Conservation (phyloP, 2,329 filamentous ascomycete genomes). For the Sarocladiaceae sp. region DNA sequence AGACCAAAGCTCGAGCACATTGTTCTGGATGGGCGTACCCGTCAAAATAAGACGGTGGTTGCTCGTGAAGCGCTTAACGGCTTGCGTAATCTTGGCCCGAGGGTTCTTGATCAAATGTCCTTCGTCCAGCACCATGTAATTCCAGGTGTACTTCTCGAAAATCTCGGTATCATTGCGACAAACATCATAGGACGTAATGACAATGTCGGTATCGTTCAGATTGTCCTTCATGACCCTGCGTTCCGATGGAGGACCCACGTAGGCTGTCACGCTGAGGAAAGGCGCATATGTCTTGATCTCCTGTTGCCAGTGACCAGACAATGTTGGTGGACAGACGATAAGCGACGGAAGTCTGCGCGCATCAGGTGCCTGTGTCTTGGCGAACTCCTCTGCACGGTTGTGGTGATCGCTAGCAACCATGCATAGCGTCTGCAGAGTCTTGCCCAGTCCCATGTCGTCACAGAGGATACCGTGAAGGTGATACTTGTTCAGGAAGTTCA, state of each 20-base stretch:
- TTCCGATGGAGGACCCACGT: constrained; percentile 82
- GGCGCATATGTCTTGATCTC: constrained; percentile 94
- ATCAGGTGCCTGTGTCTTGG: constrained; percentile 73
- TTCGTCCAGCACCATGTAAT: constrained; percentile 95
- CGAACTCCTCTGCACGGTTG: constrained; percentile 82
- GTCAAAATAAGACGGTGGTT: constrained; percentile 96
- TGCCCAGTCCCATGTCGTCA: constrained; percentile 98
- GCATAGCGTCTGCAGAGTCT: constrained; percentile 94
- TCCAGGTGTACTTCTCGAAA: constrained; percentile 81
- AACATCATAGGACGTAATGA: constrained; percentile 97
- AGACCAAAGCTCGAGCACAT: constrained; percentile 94
- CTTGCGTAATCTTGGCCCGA: constrained; percentile 89
- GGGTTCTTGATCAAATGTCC: constrained; percentile 99
- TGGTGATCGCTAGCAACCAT: constrained; percentile 98
- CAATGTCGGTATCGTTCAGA: constrained; percentile 77
- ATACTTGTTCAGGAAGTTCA: constrained; percentile 96
- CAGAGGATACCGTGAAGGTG: constrained; percentile 97
- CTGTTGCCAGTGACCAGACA: constrained; percentile 98
- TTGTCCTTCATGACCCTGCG: constrained; percentile 63
- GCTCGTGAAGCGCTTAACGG: constrained; percentile 81
- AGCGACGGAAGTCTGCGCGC: constrained; percentile 77
- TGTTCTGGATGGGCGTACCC: constrained; percentile 96
- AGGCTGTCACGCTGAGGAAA: constrained; percentile 83
- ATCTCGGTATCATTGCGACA: constrained; percentile 92
- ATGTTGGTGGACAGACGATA: constrained; percentile 90